phyloP scores from a whole-genome alignment of 202 grass and related monocot genomes.

The Eragrostis tef region DNA sequence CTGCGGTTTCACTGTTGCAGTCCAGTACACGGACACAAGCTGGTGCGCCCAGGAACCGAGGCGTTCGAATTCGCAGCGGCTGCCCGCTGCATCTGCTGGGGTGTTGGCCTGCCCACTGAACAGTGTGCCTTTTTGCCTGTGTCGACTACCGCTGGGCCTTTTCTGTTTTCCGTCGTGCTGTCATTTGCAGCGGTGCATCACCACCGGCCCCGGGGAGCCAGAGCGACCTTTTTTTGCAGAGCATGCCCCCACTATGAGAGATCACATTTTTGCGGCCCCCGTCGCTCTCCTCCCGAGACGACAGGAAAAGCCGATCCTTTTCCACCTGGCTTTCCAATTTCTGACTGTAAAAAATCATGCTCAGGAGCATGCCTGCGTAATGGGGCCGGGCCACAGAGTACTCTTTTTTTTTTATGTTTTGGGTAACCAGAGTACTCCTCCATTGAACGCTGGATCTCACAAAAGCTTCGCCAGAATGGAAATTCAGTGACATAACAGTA shows the following conservation, averaged over 20 bases:
- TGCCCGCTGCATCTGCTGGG: not conserved
- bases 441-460: not conserved
- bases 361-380: too few relatives aligned
- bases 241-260: not conserved
- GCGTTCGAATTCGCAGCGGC: conserved; percentile 25
- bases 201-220: not conserved
- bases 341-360: not conserved
- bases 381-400: too few relatives aligned
- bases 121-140: not conserved
- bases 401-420: too few relatives aligned
- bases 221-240: conserved; percentile 6
- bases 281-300: not conserved
- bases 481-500: not conserved
- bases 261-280: not conserved
- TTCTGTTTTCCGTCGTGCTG: not conserved
- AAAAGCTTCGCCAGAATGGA: not conserved
- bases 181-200: not conserved
- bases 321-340: not conserved
- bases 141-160: conserved; percentile 24
- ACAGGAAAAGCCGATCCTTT: not conserved
- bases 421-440: not conserved
- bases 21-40: not conserved
- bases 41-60: not conserved
- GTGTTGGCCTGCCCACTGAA: not conserved
- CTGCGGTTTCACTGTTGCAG: not conserved